Base-by-base conservation (phyloP, 306 rosid species). In the Trifolium fragiferum region DNA sequence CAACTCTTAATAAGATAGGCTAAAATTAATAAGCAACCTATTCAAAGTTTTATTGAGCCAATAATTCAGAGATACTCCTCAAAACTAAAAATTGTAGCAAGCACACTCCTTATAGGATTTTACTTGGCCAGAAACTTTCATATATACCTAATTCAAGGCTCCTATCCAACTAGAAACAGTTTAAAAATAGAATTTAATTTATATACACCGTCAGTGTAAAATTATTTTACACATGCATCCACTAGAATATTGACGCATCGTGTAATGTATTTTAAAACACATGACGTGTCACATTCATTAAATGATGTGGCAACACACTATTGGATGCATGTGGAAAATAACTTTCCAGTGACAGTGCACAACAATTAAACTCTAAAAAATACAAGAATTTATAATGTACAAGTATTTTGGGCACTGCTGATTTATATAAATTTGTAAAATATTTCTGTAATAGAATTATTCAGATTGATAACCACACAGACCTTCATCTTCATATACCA, bases 161-260 rank as follows among this genome's bases (percentile, higher is more conserved):
- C 54, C 55, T n/a, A 49, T 49, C 21, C 55, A 49, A 49, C 55
- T 49, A 49, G 55, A 49, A 49, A 49, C 18, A 49, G 55, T 49
- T 49, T n/a, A 16, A 47, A 49, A 49, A n/a, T n/a, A n/a, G n/a
- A n/a, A n/a, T 23, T 23, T 23, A 23, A 23, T 1, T 23, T 23
- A 23, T 23, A 23, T 23, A 23, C 2, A 23, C 25, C 25, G 25
- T 1, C 25, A 23, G 25, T 23, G 25, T 23, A 23, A 23, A 23
- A 1, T 23, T 23, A n/a, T 23, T 23, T 23, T 23, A 23, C 25
- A 23, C 25, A 23, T 23, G 25, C 25, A 23, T 23, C 25, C 25
- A 23, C 1, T 23, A 23, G 2, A 1, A 23, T 23, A 23, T 23
- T 23, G 25, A 23, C 25, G 2, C 25, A 23, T 23, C 2, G 2